These are phyloP conservation scores for Scedosporium boydii DNA, from an alignment of 2,329 filamentous ascomycete genomes.

Conservation along the genomic window DNA sequence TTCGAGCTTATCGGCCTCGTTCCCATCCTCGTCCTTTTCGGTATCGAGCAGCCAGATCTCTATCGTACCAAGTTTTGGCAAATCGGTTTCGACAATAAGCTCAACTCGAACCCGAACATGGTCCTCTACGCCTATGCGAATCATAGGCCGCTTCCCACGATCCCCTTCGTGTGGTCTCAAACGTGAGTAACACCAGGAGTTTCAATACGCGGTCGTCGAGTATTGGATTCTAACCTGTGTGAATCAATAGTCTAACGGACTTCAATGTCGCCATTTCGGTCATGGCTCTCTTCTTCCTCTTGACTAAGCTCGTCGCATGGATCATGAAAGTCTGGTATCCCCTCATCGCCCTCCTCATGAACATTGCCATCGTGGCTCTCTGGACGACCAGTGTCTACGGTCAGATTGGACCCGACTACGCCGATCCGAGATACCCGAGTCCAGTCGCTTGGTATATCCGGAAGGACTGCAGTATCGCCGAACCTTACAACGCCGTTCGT, in stretches of 20 bases:
- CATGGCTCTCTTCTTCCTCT: conserved; percentile 64
- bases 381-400: conserved; percentile 60
- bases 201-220: conserved; percentile 7
- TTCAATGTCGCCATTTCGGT: conserved; percentile 72
- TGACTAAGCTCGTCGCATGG: conserved; percentile 59
- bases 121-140: conserved; percentile 68
- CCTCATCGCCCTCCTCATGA: conserved; percentile 49
- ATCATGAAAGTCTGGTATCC: conserved; percentile 66
- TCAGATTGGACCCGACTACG: conserved; percentile 64
- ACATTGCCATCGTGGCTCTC: conserved; percentile 47
- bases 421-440: conserved; percentile 53
- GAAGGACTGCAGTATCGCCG: conserved; percentile 56
- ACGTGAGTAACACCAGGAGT: conserved; percentile 42
- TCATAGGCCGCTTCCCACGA: conserved; percentile 48
- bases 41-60: conserved; percentile 62
- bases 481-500: conserved; percentile 38
- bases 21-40: conserved; percentile 59
- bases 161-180: conserved; percentile 64
- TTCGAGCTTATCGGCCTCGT: conserved; percentile 58
- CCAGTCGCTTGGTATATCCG: conserved; percentile 65
- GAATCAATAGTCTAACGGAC: conserved; percentile 51
- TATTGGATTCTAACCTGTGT: conserved; percentile 3
- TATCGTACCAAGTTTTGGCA: conserved; percentile 66
- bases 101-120: conserved; percentile 64
- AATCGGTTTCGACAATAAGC: conserved; percentile 59